Evolutionary conservation across 2,329 filamentous ascomycete genomes (phyloP).

Genomic region (Lecanoromycetidae sp.): DNA sequence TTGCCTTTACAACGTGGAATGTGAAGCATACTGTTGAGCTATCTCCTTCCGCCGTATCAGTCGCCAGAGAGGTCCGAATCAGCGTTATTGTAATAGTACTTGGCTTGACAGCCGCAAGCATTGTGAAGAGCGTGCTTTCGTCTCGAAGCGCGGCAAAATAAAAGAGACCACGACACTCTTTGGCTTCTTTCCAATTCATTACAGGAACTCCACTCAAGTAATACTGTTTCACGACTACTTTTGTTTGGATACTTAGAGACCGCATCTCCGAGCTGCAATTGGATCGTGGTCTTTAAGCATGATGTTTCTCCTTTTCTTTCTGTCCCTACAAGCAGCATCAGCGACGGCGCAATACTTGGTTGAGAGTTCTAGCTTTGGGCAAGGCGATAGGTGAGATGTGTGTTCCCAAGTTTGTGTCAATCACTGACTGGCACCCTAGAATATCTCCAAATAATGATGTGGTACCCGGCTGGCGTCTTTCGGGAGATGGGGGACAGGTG

Average conservation of each 20-base stretch:
- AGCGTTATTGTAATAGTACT: constrained; percentile 39
- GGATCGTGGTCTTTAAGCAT: constrained; percentile 20
- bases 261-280: no score
- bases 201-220: no score
- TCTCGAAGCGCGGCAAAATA: constrained; percentile 2
- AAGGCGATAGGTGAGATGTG: constrained; percentile 45
- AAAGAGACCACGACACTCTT: background rate
- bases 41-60: constrained; percentile 35
- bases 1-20: constrained; percentile 31
- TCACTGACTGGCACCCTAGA: constrained; percentile 30
- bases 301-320: constrained; percentile 32
- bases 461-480: constrained; percentile 45
- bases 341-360: constrained; percentile 54
- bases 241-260: no score
- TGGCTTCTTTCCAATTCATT: background rate
- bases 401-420: background rate
- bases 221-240: no score
- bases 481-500: constrained; percentile 40
- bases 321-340: constrained; percentile 36
- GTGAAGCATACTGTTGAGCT: constrained; percentile 42
- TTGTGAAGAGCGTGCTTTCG: constrained; percentile 21
- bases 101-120: constrained; percentile 32
- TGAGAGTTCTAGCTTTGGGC: constrained; percentile 66
- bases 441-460: constrained; percentile 45
- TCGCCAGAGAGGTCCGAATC: constrained; percentile 41